phyloP scores from a whole-genome alignment of 208 protist genomes.

The Tritrichomonas musculus region DNA sequence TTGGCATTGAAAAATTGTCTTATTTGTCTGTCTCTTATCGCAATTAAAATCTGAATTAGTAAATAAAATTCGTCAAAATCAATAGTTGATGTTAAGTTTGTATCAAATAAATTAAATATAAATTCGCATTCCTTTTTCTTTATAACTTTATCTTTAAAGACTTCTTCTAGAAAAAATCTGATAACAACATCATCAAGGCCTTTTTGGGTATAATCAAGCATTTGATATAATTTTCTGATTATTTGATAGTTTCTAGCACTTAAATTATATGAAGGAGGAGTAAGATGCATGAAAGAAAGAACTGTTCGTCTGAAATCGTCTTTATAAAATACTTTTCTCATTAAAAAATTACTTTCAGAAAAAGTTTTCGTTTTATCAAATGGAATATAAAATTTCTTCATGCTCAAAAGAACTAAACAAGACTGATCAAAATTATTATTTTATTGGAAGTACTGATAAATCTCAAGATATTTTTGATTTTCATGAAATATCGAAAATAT shows the following conservation, averaged over 20 bases:
- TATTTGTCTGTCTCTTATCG: neutral
- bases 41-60: neutral
- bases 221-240: neutral
- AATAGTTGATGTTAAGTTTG: neutral
- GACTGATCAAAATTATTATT: too few relatives aligned
- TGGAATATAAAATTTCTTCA: too few relatives aligned
- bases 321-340: too few relatives aligned
- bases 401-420: too few relatives aligned
- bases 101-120: neutral
- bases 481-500: too few relatives aligned
- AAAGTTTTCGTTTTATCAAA: too few relatives aligned
- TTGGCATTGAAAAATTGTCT: neutral
- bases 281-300: neutral
- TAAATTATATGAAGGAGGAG: neutral
- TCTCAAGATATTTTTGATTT: too few relatives aligned
- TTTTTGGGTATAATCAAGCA: neutral
- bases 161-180: neutral
- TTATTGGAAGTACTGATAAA: too few relatives aligned
- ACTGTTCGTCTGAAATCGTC: neutral
- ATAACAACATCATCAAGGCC: neutral
- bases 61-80: neutral
- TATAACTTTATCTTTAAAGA: neutral
- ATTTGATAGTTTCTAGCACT: neutral
- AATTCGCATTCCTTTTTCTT: neutral
- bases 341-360: too few relatives aligned